Base-by-base conservation (phyloP, 106 monocot genomes). In the Platanthera guangdongensis region DNA sequence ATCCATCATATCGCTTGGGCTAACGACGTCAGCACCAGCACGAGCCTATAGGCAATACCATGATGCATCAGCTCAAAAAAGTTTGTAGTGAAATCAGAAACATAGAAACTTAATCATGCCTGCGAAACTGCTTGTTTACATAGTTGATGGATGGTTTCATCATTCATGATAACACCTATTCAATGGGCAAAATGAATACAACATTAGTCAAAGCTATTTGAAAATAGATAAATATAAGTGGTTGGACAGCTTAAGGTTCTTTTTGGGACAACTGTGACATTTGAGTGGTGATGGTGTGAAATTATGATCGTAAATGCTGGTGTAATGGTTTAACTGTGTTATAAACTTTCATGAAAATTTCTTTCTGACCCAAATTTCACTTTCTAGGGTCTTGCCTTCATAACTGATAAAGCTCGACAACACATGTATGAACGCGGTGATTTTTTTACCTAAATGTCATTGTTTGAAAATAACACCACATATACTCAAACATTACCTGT, bases 1-100 rank as follows among this genome's bases (percentile, higher is more conserved):
- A 72, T 99, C 97, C 97, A 99, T 99, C 97, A 99, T 99, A 83
- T 99, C 97, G 76, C 97, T 99, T 8, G 97, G 97, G 75, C 97
- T 99, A 32, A 99, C 94, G 70, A 99, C 87, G 81, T 99, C 97
- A 80, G 97, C 97, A 73, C 97, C 97, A 50, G 95, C 93, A 50
- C 90, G 82, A 9, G 95, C 95, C 95, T 96, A 75, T 67, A 72
- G 21, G 45, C 9, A 65, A 67, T 50, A 25, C 6, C 76, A 46
- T 32, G 13, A 68, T 18, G 7, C 48, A 76, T 49, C 18, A 22
- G 6, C 49, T 64, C 51, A 8, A 30, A 13, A 60, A 5, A 50
- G n/a, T 73, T 63, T 21, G 28, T 10, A 22, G 50, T 14, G 18
- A 14, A 13, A 45, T 52, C 11, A 71, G 10, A 78, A 71, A n/a